phyloP scores from a whole-genome alignment of 768 basidiomycete species.

The Trichaptum fuscoviolaceum region DNA sequence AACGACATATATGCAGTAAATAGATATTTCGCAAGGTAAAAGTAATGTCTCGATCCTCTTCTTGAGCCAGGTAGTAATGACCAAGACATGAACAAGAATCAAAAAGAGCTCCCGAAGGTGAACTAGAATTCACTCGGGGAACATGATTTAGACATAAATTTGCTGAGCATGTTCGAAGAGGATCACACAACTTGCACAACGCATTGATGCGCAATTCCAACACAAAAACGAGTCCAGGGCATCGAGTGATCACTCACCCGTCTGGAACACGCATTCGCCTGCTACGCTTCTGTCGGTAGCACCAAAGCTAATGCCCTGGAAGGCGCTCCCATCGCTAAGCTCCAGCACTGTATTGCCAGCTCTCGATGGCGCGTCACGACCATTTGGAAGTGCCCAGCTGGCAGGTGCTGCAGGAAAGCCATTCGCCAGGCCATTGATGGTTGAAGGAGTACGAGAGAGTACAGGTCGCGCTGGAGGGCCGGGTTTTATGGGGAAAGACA shows the following conservation, averaged over 20 bases:
- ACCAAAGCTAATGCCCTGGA: constrained; percentile 89
- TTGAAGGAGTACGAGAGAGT: constrained; percentile 1
- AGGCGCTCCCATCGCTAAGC: constrained; percentile 84
- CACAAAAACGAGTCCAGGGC: neutral
- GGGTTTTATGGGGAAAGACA: neutral
- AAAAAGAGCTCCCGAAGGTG: no score
- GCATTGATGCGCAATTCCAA: neutral
- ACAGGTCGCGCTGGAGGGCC: neutral
- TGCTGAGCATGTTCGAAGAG: no score
- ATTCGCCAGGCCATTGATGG: constrained; percentile 2
- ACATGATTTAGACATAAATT: neutral
- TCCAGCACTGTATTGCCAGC: constrained; percentile 71
- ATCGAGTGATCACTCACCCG: constrained; percentile 54
- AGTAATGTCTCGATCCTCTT: neutral
- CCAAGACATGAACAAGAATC: no score
- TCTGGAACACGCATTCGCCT: constrained; percentile 99
- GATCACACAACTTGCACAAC: neutral
- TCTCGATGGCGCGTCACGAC: constrained; percentile 2
- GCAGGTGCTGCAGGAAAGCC: constrained; percentile 7
- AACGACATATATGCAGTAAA: neutral
- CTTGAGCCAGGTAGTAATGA: neutral
- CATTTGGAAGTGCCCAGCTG: constrained; percentile 4
- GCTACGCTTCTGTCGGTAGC: constrained; percentile 85
- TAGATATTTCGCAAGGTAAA: neutral
- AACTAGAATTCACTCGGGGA: neutral